A percentile compares a stretch with the other conserved stretches of the same genome.
phyloP scores from a whole-genome alignment of 2,329 filamentous ascomycete genomes.

The Sphaerostilbella broomeana region DNA sequence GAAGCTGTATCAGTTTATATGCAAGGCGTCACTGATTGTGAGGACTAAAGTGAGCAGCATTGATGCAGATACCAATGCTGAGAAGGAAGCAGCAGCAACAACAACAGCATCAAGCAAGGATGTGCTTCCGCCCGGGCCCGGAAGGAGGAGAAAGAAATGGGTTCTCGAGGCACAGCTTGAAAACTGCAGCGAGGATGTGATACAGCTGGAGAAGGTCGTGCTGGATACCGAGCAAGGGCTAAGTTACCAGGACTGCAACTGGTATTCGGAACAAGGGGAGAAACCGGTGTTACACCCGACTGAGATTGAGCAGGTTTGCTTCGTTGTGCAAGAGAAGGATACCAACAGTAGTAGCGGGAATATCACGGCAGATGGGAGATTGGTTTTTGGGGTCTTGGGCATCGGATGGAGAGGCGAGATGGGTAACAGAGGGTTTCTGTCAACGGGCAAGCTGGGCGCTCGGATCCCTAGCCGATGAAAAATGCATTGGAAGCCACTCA shows the following conservation, averaged over 20 bases:
- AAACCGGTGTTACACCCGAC: slow-evolving; percentile 54
- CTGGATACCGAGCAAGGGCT: slow-evolving; percentile 49
- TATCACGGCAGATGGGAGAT: slow-evolving; percentile 48
- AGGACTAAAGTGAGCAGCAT: slow-evolving; percentile 71
- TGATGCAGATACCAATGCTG: neutral
- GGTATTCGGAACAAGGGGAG: slow-evolving; percentile 37
- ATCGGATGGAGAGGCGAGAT: slow-evolving; percentile 86
- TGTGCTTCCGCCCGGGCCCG: no score
- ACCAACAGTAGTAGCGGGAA: slow-evolving; percentile 31
- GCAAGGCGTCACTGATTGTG: slow-evolving; percentile 82
- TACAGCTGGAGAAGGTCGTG: slow-evolving; percentile 65
- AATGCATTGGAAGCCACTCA: neutral
- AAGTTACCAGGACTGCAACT: slow-evolving; percentile 50
- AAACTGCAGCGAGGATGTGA: slow-evolving; percentile 79
- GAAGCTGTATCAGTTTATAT: slow-evolving; percentile 95
- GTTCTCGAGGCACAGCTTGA: slow-evolving; percentile 91
- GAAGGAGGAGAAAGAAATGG: slow-evolving; percentile 45
- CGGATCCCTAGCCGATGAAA: slow-evolving; percentile 30
- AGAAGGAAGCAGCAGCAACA: neutral
- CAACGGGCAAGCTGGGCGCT: slow-evolving; percentile 72
- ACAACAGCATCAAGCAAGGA: no score
- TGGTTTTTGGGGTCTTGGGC: slow-evolving; percentile 71
- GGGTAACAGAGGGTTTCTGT: slow-evolving; percentile 82
- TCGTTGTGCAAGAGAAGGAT: slow-evolving; percentile 46
- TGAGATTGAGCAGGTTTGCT: slow-evolving; percentile 61